Evolutionary conservation across 192 early-diverging fungal genomes (phyloP).

Genomic region (Irineochytrium annulatum): DNA sequence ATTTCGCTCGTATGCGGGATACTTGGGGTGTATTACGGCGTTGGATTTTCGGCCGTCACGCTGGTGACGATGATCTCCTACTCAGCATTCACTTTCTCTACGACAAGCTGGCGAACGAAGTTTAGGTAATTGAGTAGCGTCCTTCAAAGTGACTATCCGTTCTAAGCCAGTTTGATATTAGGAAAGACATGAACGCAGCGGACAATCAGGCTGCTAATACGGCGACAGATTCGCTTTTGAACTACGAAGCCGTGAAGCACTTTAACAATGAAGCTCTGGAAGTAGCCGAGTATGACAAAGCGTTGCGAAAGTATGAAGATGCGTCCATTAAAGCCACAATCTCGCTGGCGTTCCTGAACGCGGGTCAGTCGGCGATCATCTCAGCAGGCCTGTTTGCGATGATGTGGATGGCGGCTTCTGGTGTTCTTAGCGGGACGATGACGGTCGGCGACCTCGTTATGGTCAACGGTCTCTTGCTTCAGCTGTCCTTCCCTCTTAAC

Average conservation of each 20-base stretch:
- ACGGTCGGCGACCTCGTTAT: slow-evolving; percentile 98
- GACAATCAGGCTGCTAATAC: slow-evolving; percentile 93
- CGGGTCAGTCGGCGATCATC: slow-evolving; percentile 94
- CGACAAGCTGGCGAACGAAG: slow-evolving; percentile 80
- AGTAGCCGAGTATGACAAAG: slow-evolving; percentile 79
- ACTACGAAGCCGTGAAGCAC: slow-evolving; percentile 97
- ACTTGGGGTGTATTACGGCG: slow-evolving; percentile 69
- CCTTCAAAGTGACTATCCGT: slow-evolving; percentile 10
- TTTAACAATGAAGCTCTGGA: slow-evolving; percentile 95
- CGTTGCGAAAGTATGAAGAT: slow-evolving; percentile 86
- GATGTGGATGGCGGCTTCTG: slow-evolving; percentile 95
- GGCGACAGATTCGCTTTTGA: slow-evolving; percentile 94
- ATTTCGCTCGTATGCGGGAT: slow-evolving; percentile 95
- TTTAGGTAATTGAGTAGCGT: slow-evolving; percentile 16
- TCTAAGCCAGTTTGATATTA: slow-evolving; percentile 53
- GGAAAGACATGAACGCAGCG: slow-evolving; percentile 89
- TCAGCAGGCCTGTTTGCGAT: slow-evolving; percentile 85
- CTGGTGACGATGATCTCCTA: slow-evolving; percentile 62
- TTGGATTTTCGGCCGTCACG: slow-evolving; percentile 80
- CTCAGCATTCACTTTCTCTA: slow-evolving; percentile 51
- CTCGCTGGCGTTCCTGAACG: slow-evolving; percentile 87
- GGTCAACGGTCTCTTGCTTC: slow-evolving; percentile 98
- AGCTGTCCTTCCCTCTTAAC: slow-evolving; percentile 94
- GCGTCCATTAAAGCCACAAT: slow-evolving; percentile 88
- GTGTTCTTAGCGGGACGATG: slow-evolving; percentile 72